Evolutionary conservation across 108 stramenopile genomes (phyloP).

Genomic region (Asterionellopsis glacialis): DNA sequence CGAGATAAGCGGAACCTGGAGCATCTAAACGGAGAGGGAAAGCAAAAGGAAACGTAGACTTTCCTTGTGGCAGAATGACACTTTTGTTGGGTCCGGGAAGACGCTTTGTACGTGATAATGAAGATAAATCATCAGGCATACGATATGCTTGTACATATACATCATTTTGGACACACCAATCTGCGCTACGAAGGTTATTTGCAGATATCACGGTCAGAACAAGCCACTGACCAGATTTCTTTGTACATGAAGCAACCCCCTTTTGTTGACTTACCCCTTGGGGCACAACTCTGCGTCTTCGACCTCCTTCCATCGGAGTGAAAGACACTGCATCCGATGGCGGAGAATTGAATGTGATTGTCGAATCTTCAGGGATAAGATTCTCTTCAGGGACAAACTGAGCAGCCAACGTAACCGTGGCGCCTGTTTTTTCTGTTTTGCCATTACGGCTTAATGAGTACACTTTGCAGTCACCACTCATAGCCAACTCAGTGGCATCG

Average conservation of each 20-base stretch:
- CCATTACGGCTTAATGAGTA: constrained; percentile 17
- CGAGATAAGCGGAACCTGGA: no score
- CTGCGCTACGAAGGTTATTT: no score
- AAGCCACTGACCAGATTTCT: no score
- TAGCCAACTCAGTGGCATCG: constrained; percentile 13
- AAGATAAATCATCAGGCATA: no score
- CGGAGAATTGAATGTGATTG: no score
- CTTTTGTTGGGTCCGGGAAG: constrained; percentile 18
- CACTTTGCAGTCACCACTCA: constrained; percentile 2
- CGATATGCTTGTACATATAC: no score
- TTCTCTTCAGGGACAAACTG: constrained; percentile 10
- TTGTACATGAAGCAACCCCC: no score
- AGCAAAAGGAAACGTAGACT: constrained; percentile 13
- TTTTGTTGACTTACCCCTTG: no score
- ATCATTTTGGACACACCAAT: no score
- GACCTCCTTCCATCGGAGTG: neutral
- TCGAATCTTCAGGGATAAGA: neutral
- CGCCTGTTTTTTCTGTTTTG: constrained; percentile 6
- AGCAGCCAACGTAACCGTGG: constrained; percentile 15
- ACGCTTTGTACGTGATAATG: constrained; percentile 1
- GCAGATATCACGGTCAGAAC: no score
- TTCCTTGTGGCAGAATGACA: constrained; percentile 6
- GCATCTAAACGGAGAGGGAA: constrained; percentile 7
- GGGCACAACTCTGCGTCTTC: no score
- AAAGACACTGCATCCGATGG: neutral